These are phyloP conservation scores for Mollisia scopiformis DNA, from an alignment of 2,329 filamentous ascomycete genomes.

Conservation along the genomic window DNA sequence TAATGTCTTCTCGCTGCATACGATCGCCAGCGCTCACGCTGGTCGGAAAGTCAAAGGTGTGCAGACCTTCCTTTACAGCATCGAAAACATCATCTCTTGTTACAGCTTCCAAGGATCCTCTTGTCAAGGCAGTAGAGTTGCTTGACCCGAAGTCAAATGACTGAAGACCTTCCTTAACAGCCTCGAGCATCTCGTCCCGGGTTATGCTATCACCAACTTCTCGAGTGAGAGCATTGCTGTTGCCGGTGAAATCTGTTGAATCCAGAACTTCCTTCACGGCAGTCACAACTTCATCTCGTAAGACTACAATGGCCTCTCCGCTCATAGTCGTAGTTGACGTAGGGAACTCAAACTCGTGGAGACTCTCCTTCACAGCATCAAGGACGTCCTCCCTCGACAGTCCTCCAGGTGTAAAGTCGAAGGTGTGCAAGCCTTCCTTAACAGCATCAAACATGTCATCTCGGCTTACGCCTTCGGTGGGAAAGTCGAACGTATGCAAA, in stretches of 20 bases:
- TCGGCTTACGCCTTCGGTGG: constrained; percentile 63
- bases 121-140: constrained; percentile 26
- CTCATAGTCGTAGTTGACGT: constrained; percentile 58
- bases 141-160: constrained; percentile 72
- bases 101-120: constrained; percentile 35
- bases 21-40: constrained; percentile 70
- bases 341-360: constrained; percentile 34
- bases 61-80: constrained; percentile 68
- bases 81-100: constrained; percentile 57
- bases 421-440: constrained; percentile 80
- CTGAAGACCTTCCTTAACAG: constrained; percentile 66
- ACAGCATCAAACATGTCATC: constrained; percentile 86
- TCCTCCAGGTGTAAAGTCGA: constrained; percentile 66
- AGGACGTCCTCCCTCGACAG: constrained; percentile 57
- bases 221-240: constrained; percentile 36
- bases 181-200: constrained; percentile 63
- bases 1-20: constrained; percentile 66
- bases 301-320: constrained; percentile 38
- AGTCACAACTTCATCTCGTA: not conserved
- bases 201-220: constrained; percentile 75
- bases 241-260: not conserved
- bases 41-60: constrained; percentile 37
- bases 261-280: not conserved
- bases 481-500: constrained; percentile 51
- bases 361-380: constrained; percentile 69